These are phyloP conservation scores for Psilocybe mexicana DNA, from an alignment of 1,284 basidiomycete genomes.

Conservation along the genomic window DNA sequence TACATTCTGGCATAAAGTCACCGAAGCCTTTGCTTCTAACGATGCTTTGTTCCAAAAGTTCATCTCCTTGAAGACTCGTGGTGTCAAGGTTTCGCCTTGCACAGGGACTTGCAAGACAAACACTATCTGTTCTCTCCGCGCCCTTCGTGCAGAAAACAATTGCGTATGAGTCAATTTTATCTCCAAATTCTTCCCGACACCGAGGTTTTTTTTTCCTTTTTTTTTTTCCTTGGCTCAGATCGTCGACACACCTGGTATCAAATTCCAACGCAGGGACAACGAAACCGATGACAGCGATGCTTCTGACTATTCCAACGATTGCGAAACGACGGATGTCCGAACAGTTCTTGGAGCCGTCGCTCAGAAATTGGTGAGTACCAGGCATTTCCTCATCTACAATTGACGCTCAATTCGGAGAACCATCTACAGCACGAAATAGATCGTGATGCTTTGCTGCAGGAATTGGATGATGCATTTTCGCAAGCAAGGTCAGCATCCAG, in stretches of 20 bases:
- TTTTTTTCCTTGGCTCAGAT: conserved; percentile 20
- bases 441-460: no score
- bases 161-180: conserved; percentile 40
- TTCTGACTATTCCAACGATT: conserved; percentile 23
- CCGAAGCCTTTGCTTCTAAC: conserved; percentile 52
- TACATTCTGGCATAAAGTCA: conserved; percentile 63
- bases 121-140: conserved; percentile 50
- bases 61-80: conserved; percentile 42
- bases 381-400: background rate
- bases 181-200: no score
- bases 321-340: conserved; percentile 32
- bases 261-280: conserved; percentile 24
- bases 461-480: no score
- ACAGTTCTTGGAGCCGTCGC: conserved; percentile 26
- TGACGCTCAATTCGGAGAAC: no score
- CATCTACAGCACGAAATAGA: no score
- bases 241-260: conserved; percentile 26
- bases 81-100: conserved; percentile 38
- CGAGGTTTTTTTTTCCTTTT: background rate
- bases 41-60: conserved; percentile 49
- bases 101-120: conserved; percentile 42
- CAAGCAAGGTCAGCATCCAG: no score
- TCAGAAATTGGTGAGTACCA: conserved; percentile 14
- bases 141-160: conserved; percentile 47
- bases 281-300: background rate